A percentile compares a stretch with the other conserved stretches of the same genome.
These are phyloP conservation scores for Crithidia brevicula DNA, from an alignment of 208 protist genomes.

Conservation along the genomic window DNA sequence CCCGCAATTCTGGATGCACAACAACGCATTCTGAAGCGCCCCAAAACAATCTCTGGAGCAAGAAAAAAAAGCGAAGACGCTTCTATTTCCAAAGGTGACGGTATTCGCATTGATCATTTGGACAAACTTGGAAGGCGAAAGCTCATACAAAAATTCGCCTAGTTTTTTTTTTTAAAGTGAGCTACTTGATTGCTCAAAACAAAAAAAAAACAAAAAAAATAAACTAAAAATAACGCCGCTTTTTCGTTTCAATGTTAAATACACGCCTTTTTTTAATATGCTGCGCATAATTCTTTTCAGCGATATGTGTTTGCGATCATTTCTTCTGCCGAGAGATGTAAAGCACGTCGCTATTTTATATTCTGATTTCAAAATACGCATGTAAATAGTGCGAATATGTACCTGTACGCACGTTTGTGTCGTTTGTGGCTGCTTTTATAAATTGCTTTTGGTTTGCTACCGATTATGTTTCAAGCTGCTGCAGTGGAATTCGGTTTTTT, in stretches of 20 bases:
- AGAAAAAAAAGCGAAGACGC: conserved; percentile 12
- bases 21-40: conserved; percentile 54
- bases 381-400: too few relatives aligned
- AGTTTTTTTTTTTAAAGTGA: not conserved
- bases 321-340: too few relatives aligned
- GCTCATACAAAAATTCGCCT: conserved; percentile 25
- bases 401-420: too few relatives aligned
- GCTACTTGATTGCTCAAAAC: not conserved
- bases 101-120: conserved; percentile 78
- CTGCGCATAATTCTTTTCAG: not conserved
- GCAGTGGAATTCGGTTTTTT: too few relatives aligned
- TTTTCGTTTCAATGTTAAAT: not conserved
- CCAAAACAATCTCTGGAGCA: conserved; percentile 30
- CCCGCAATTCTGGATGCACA: conserved; percentile 63
- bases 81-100: conserved; percentile 38
- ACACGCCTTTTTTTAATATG: not conserved
- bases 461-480: too few relatives aligned
- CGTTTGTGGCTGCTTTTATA: too few relatives aligned
- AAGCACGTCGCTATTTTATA: not conserved
- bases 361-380: not conserved
- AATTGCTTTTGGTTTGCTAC: too few relatives aligned
- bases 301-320: not conserved
- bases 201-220: too few relatives aligned
- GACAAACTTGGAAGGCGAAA: conserved; percentile 73
- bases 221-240: too few relatives aligned